Conservation (phyloP, 345 rosid genomes). For the Syzygium grande region DNA sequence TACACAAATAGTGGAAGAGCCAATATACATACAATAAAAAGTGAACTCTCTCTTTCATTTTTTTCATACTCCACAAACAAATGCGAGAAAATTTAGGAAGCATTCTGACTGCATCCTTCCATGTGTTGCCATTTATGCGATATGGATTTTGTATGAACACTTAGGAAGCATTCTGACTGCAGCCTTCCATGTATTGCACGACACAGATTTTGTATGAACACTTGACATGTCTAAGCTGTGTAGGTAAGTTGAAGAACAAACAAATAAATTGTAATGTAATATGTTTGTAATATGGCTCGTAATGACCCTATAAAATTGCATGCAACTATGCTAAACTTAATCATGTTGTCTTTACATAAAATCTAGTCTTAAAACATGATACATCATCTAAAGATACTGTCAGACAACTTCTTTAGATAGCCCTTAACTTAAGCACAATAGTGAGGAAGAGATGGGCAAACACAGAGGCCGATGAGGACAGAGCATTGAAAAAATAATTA, state of each 20-base stretch:
- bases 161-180: not conserved
- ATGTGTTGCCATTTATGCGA: not conserved
- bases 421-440: not conserved
- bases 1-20: not conserved
- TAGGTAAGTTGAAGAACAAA: not conserved
- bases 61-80: not conserved
- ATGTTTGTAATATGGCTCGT: not conserved
- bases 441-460: not conserved
- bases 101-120: not conserved
- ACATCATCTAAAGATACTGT: not conserved
- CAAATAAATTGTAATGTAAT: not conserved
- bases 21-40: not conserved
- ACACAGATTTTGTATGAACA: not conserved
- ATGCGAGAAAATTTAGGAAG: not conserved
- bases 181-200: not conserved
- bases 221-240: not conserved
- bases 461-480: not conserved
- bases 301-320: not conserved
- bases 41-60: not conserved
- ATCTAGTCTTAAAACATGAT: not conserved
- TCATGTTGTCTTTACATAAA: not conserved
- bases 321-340: not conserved
- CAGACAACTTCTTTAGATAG: not conserved
- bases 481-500: not conserved
- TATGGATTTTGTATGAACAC: not conserved